Evolutionary conservation across 2,329 filamentous ascomycete species (phyloP), one percentile per base, ranked within the genome.

Genomic region (Zasmidium citrigriseum): DNA sequence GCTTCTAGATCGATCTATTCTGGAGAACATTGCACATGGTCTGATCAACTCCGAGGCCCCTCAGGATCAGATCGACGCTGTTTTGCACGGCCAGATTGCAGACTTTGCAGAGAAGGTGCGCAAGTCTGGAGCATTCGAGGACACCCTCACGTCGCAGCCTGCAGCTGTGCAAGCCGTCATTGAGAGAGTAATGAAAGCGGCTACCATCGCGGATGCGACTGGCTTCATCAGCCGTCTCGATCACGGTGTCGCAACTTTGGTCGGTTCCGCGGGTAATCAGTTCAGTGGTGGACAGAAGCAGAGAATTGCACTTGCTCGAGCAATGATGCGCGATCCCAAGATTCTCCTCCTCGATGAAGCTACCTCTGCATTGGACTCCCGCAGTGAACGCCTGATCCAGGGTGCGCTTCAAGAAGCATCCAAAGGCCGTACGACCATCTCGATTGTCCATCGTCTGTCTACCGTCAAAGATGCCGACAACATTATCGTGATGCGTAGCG

Each of bases 171-270:
- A 76, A 4, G 80, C 85, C 55, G 81, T 88, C n/a, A 73, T 85
- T 25, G 70, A 67, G 23, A 71, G 82, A 23, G 78, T 83, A 1
- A 73, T 78, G 25, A 68, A 66, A 16, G 82, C 86, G 20, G 81
- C 84, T 2, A 75, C 72, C 12, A 76, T 87, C 24, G 86, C 87
- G 0, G 85, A 89, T 70, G 86, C 60, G 4, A 52, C 47, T 52
- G 68, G 67, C 12, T 89, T 86, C 67, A 85, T 85, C 63, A 73
- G 77, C 46, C 74, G 71, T 1, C 78, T 85, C 1, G 80, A 84
- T 49, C 70, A 80, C 64, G 76, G 80, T 38, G 71, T 79, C 9
- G 78, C 76, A 2, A 76, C 77, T 0, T 73, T 77, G 2, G 81
- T 86, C 1, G 85, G 85, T 7, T 53, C 54, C 21, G 47, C 55